A percentile compares a stretch with the other conserved stretches of the same genome.
Evolutionary conservation across 352 stramenopile genomes (phyloP).

Genomic region (Lagenidium giganteum): DNA sequence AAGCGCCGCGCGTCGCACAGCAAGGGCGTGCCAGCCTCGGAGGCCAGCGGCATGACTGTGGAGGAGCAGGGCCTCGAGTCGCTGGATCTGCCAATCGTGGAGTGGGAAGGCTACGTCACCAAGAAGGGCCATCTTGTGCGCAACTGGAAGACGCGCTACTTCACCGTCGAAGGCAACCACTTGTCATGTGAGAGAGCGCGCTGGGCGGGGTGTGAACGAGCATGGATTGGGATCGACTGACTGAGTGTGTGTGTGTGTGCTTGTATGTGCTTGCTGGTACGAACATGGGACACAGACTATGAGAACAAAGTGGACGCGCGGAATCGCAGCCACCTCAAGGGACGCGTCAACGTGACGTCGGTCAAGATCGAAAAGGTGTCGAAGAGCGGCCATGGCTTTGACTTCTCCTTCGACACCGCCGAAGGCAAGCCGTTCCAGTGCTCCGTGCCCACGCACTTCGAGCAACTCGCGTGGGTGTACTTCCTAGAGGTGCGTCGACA

Average conservation of each 20-base stretch:
- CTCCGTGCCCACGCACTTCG: constrained; percentile 70
- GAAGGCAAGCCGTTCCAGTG: constrained; percentile 85
- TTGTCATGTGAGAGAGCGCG: constrained; percentile 80
- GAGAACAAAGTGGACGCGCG: constrained; percentile 86
- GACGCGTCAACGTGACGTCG: constrained; percentile 70
- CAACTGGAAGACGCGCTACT: constrained; percentile 88
- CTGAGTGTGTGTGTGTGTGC: no score
- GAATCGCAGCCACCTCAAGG: constrained; percentile 82
- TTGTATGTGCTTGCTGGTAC: no score
- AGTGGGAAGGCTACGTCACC: constrained; percentile 90
- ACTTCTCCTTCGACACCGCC: constrained; percentile 81
- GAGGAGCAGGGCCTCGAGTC: constrained; percentile 70
- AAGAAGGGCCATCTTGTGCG: constrained; percentile 83
- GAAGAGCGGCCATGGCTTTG: constrained; percentile 76
- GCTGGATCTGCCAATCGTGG: constrained; percentile 79
- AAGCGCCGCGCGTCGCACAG: constrained; percentile 42
- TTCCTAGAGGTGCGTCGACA: constrained; percentile 72
- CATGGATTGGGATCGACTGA: no score
- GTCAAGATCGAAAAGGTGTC: constrained; percentile 76
- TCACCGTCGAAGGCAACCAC: constrained; percentile 83
- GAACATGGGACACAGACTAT: constrained; percentile 54
- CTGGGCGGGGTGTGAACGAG: no score
- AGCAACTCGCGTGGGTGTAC: constrained; percentile 82
- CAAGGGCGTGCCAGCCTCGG: constrained; percentile 19
- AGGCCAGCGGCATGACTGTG: constrained; percentile 9